Evolutionary conservation across 306 rosid species (phyloP).

Genomic region (Inga oerstediana): DNA sequence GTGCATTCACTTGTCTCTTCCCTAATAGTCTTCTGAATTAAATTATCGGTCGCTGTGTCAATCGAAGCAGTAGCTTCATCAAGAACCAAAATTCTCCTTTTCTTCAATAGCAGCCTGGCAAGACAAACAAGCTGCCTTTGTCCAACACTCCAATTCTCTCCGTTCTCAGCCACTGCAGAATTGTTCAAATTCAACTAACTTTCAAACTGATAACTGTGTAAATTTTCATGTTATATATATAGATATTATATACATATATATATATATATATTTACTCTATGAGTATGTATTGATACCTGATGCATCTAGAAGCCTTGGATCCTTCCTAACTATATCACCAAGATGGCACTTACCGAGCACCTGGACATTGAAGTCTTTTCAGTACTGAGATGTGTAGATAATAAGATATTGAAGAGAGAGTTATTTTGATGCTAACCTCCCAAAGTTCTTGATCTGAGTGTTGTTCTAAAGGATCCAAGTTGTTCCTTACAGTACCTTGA

Average conservation of each 20-base stretch:
- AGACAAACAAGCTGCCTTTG: slow-evolving; percentile 95
- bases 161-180: slow-evolving; percentile 82
- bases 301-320: slow-evolving; percentile 77
- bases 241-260: too few relatives aligned
- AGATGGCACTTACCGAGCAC: slow-evolving; percentile 76
- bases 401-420: slow-evolving; percentile 7
- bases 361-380: slow-evolving; percentile 44
- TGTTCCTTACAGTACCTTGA: slow-evolving; percentile 63
- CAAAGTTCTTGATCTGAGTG: slow-evolving; percentile 55
- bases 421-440: slow-evolving; percentile 49
- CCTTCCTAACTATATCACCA: slow-evolving; percentile 63
- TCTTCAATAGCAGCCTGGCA: slow-evolving; percentile 81
- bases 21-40: slow-evolving; percentile 78
- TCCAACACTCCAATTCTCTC: slow-evolving; percentile 97
- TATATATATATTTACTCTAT: too few relatives aligned
- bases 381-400: neutral
- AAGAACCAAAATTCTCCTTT: slow-evolving; percentile 70
- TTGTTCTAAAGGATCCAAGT: slow-evolving; percentile 53
- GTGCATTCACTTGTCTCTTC: slow-evolving; percentile 81
- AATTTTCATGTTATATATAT: too few relatives aligned
- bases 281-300: slow-evolving; percentile 50
- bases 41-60: slow-evolving; percentile 75
- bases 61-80: slow-evolving; percentile 98
- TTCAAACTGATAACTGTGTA: neutral
- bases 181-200: neutral